Evolutionary conservation across 768 basidiomycete species (phyloP), one percentile per base, ranked within the genome.

Genomic region (Calvatia gigantea): DNA sequence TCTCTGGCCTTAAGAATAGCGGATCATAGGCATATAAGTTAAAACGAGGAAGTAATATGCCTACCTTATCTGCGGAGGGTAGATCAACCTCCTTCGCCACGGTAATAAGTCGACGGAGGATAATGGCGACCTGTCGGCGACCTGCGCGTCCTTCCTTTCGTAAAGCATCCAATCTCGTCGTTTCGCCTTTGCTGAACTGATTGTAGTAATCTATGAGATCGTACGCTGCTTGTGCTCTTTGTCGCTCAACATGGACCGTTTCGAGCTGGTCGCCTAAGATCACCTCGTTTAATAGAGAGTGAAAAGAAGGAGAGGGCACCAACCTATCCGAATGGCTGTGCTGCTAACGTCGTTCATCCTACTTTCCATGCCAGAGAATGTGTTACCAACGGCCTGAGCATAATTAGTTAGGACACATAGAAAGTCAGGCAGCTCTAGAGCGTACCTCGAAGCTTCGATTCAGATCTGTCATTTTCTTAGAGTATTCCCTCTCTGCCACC

Each of bases 1-100:
- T 97, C 94, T 58, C 91, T 78, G 2, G 94, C 94, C 88, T 95
- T 64, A 23, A 35, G 25, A 53, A 35, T n/a, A 7, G 19, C 19
- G 35, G 46, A 35, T 51, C n/a, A 56, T 25, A 51, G 29, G 14
- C 12, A 15, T 17, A 5, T 52, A 38, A 11, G 6, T 5, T 38
- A 38, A 25, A 39, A 12, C 11, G 25, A 37, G 14, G 39, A 37
- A 19, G 43, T 9, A 28, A 11, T 33, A 9, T 5, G 60, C 73
- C 35, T 62, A 93, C 93, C 75, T 86, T 84, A 32, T 94, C 92
- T 17, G 89, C 88, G 42, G 79, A 80, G 9, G 90, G 86, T 21
- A 94, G 75, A 61, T 96, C 96, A 3, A 98, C 91, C 68, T 98
- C 97, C 71, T 87, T 97, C 7, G 92, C 92, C 9, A 98, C 85